A percentile compares a stretch with the other conserved stretches of the same genome.
Conservation (phyloP, 225 moss, liverwort and hornwort species). For the Rhytidiadelphus loreus region DNA sequence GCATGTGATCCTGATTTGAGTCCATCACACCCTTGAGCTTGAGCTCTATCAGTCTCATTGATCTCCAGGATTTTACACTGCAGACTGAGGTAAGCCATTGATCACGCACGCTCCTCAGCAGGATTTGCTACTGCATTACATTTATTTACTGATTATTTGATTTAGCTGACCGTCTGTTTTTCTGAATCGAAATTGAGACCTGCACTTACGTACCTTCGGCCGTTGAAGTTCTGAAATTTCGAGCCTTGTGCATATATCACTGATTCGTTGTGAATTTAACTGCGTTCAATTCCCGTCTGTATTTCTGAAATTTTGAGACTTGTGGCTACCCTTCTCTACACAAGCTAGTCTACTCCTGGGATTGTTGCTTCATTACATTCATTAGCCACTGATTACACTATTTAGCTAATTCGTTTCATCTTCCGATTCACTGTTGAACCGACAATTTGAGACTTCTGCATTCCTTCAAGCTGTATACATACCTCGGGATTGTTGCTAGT, state of each 20-base stretch:
- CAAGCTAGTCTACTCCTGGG: neutral
- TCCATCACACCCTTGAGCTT: too few relatives aligned
- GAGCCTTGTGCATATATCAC: neutral
- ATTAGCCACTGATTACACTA: neutral
- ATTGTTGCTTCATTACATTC: neutral
- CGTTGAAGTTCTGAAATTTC: neutral
- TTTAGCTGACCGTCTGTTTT: neutral
- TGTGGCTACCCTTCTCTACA: neutral
- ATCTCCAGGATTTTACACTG: neutral
- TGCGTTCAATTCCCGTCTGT: neutral
- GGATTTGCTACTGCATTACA: neutral
- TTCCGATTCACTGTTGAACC: neutral
- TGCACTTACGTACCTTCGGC: neutral
- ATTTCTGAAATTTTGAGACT: neutral
- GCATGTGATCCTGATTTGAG: too few relatives aligned
- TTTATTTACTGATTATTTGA: neutral
- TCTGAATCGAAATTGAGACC: neutral
- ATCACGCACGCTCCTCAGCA: too few relatives aligned
- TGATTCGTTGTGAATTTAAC: neutral
- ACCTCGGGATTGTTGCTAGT: neutral
- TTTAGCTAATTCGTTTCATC: neutral
- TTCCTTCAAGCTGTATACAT: neutral
- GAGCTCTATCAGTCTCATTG: neutral
- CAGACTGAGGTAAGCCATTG: neutral
- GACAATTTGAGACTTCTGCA: too few relatives aligned